A percentile compares a stretch with the other conserved stretches of the same genome.
phyloP scores from a whole-genome alignment of 345 rosid genomes.

The Eucalyptus camaldulensis region DNA sequence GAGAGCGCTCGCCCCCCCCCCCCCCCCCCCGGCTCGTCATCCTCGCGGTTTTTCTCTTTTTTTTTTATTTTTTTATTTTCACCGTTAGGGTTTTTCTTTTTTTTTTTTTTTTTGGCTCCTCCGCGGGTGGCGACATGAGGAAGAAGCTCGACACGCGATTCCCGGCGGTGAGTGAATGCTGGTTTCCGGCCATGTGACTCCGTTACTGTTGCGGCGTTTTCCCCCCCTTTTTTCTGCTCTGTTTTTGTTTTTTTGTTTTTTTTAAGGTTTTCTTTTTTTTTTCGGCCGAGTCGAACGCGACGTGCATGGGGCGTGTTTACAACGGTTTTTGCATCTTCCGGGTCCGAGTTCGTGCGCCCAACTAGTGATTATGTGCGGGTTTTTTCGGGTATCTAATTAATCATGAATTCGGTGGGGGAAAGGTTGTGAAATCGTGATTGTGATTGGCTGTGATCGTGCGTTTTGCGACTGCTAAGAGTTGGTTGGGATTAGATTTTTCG shows the following conservation, averaged over 20 bases:
- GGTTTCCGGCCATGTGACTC: not conserved
- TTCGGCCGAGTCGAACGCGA: not conserved
- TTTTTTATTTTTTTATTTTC: not conserved
- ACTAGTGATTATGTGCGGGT: not conserved
- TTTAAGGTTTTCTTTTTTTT: not conserved
- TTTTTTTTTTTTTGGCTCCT: not conserved
- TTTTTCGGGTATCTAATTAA: not conserved
- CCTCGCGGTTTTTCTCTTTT: not conserved
- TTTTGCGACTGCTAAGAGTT: not conserved
- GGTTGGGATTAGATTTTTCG: not conserved
- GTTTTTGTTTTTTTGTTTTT: not conserved
- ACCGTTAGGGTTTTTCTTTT: not conserved
- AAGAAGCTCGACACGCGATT: conserved; percentile 40
- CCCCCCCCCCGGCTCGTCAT: not conserved
- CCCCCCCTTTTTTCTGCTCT: too few species aligned
- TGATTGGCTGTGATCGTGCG: not conserved
- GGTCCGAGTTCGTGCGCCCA: not conserved
- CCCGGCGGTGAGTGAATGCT: conserved; percentile 8
- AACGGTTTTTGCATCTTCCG: not conserved
- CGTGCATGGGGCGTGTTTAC: not conserved
- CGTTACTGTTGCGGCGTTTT: not conserved
- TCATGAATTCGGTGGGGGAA: not conserved
- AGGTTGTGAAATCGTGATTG: not conserved
- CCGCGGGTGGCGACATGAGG: conserved; percentile 3
- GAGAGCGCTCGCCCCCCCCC: not conserved